Base-by-base conservation (phyloP, 1,284 basidiomycete genomes). In the Mycena sp. region DNA sequence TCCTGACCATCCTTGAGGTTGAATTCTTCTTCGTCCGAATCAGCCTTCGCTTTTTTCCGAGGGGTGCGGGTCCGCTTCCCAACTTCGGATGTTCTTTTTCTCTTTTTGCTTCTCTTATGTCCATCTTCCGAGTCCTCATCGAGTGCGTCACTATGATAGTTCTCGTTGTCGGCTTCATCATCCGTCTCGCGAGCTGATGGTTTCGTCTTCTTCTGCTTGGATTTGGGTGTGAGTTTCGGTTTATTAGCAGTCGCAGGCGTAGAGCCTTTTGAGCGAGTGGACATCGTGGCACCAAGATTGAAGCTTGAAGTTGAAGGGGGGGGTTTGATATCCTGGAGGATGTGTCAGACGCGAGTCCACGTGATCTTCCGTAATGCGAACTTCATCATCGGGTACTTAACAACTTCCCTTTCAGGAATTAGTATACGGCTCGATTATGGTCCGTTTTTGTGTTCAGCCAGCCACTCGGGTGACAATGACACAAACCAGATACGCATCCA, bases 1-100 rank as follows among this genome's bases (percentile, higher is more conserved):
- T 91, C 85, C 68, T 91, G 85, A 1, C 91, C 90, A 6, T 92
- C 87, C 55, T 85, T 83, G 32, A 88, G 75, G 16, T 87, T 84
- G 32, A 82, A 61, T 16, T 81, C 81, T 14, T 78, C 74, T 35
- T 76, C 76, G 23, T 80, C 78, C 2, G 76, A 77, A n/a, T 79
- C 77, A 9, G 70, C 72, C 6, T 71, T 75, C 50, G 51, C 65
- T 65, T 51, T 76, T 68, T 60, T 70, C 55, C 63, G 63, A 26
- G 63, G 58, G 64, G 19, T 71, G 70, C 25, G 75, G 71, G 57
- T 71, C 67, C 67, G 77, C 73, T 74, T 78, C 37, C 53, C 68
- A 58, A 63, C 73, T 69, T 74, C 73, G 37, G 55, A 69, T 61
- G 64, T 70, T 14, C 76, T 74, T 67, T 80, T 82, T 19, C 80